These are phyloP conservation scores for Syzygium grande DNA, from an alignment of 345 rosid genomes.

Conservation along the genomic window DNA sequence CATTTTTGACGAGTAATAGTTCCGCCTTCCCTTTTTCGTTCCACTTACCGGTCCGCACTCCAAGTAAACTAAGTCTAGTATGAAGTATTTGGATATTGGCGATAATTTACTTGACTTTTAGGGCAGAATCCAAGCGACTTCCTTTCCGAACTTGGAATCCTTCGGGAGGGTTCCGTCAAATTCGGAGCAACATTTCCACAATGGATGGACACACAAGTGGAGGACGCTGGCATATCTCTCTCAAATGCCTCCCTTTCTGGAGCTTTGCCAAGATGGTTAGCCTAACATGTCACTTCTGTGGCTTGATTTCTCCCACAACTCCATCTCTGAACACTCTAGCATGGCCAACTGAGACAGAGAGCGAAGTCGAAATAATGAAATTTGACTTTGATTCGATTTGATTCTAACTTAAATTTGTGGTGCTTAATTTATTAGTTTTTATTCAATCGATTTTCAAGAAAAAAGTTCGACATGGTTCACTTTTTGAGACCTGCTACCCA, in stretches of 20 bases:
- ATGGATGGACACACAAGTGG: not conserved
- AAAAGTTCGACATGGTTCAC: not conserved
- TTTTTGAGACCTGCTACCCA: too few species aligned
- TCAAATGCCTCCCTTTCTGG: not conserved
- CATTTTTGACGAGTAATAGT: too few species aligned
- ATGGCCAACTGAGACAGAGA: not conserved
- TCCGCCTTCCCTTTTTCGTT: fast-evolving
- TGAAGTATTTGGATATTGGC: not conserved
- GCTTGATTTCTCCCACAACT: not conserved
- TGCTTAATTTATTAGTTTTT: not conserved
- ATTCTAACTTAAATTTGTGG: not conserved
- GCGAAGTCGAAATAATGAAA: too few species aligned
- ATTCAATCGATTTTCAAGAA: not conserved
- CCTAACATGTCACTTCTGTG: not conserved
- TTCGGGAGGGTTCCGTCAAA: too few species aligned
- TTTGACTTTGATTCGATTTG: not conserved
- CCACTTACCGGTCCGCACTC: fast-evolving
- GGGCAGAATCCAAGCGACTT: not conserved
- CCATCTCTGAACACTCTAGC: not conserved
- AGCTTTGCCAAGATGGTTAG: fast-evolving
- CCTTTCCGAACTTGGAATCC: not conserved
- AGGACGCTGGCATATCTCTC: not conserved
- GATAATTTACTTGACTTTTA: not conserved
- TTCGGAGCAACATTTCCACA: not conserved
- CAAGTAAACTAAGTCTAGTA: not conserved